Conservation (phyloP, 2,329 filamentous ascomycete genomes). For the Sporothrix curviconia region DNA sequence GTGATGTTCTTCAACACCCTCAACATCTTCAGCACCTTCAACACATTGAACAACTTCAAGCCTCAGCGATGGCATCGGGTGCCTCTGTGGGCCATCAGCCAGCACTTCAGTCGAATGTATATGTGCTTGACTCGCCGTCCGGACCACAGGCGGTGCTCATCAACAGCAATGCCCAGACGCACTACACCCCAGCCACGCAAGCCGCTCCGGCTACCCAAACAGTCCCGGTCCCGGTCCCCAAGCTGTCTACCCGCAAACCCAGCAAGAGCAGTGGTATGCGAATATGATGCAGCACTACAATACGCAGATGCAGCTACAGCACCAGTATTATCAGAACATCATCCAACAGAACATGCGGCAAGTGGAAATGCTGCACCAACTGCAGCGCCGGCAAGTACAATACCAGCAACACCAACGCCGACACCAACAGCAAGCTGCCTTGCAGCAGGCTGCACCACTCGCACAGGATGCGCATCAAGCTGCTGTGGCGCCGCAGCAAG, state of each 20-base stretch:
- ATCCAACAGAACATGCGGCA: constrained; percentile 6
- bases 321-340: constrained; percentile 4
- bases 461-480: not conserved
- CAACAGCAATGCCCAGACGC: constrained; percentile 33
- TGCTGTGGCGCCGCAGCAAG: not conserved
- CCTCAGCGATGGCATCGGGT: no score
- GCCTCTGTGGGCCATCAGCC: no score
- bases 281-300: constrained; percentile 8
- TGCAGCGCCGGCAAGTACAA: constrained; percentile 21
- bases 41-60: no score
- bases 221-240: no score
- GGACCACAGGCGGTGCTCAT: constrained; percentile 54
- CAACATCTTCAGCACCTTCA: no score
- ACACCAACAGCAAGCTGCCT: no score
- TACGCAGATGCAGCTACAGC: constrained; percentile 3
- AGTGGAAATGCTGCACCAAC: constrained; percentile 2
- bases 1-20: no score
- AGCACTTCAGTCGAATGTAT: constrained; percentile 50
- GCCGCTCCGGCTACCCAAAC: no score
- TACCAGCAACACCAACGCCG: no score
- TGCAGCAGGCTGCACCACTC: not conserved
- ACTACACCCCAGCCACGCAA: no score
- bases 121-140: constrained; percentile 53
- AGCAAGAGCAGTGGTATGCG: not conserved
- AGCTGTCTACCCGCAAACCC: no score